Base-by-base conservation (phyloP, 805 yeast species). In the Ogataea nitratoaversa region DNA sequence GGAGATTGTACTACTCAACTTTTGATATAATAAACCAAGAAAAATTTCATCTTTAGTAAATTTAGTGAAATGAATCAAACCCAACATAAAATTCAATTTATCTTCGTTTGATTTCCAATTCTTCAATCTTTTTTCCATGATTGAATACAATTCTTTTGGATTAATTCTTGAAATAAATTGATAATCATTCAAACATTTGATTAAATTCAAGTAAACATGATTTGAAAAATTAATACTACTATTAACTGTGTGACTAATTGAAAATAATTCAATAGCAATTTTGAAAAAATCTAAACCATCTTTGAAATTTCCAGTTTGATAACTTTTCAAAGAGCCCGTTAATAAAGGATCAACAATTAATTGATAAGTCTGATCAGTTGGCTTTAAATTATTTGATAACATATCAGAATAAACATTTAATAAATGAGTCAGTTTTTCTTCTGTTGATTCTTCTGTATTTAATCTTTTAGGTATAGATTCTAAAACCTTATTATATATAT, bases 341-440 rank as follows among this genome's bases (percentile, higher is more conserved):
- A 82, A 65, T 20, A 84, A 64, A 23, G 74, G 70, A 18, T 63
- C 60, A 34, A 84, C 63, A 5, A 75, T 71, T 3, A 74, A 56
- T 49, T 74, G 66, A 57, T 76, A 83, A 7, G 85, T 81, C 16
- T 64, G 65, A 31, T 57, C 52, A 19, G 72, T 67, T 14, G 93
- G 93, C 54, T 76, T 79, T 30, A 76, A 44, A 44, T 66, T 68
- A 47, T 70, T 67, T 19, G 73, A 54, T 29, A 84, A 66, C 55
- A 82, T 63, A 50, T 82, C 89, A 37, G 84, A 84, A 54, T 84
- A 84, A 27, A 82, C 78, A 17, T 78, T 80, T 47, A 84, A 62
- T 42, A 84, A 57, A 39, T 72, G 76, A 2, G 85, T 82, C 56
- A 84, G 66, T 54, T 73, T 75, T 34, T 71, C 72, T 55, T 84